Evolutionary conservation across 1,284 basidiomycete species (phyloP).

Genomic region (Melampsora abietis-canadensis): DNA sequence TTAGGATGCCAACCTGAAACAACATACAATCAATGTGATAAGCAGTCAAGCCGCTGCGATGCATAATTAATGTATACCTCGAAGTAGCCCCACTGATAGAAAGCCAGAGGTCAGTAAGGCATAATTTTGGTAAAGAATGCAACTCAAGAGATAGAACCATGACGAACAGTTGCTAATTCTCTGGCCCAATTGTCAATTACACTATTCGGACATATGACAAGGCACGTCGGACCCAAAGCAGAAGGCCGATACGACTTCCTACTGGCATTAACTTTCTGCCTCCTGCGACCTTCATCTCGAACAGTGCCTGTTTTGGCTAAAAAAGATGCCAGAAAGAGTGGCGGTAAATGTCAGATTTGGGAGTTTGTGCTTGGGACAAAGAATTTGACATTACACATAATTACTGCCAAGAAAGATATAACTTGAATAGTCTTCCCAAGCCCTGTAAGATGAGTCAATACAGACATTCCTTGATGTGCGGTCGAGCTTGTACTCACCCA

Average conservation of each 20-base stretch:
- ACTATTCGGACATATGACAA: slow-evolving; percentile 39
- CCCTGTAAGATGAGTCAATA: not conserved
- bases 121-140: not conserved
- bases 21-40: not conserved
- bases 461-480: not conserved
- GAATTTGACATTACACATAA: slow-evolving; percentile 19
- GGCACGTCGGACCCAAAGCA: slow-evolving; percentile 30
- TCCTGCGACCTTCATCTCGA: slow-evolving; percentile 22
- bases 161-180: slow-evolving; percentile 27
- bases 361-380: not conserved
- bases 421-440: slow-evolving; percentile 43
- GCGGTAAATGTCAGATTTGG: not conserved
- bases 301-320: slow-evolving; percentile 19
- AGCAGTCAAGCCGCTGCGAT: not conserved
- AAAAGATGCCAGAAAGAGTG: not conserved
- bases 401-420: slow-evolving; percentile 31
- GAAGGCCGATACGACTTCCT: slow-evolving; percentile 16
- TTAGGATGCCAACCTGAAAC: slow-evolving; percentile 9
- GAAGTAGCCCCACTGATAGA: slow-evolving; percentile 38
- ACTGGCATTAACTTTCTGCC: slow-evolving; percentile 13
- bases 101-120: not conserved
- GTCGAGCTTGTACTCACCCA: slow-evolving; percentile 20
- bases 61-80: slow-evolving; percentile 17
- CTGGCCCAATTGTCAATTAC: slow-evolving; percentile 40
- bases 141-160: not conserved